Evolutionary conservation across 495 filamentous ascomycete species (phyloP).

Genomic region (Tuber borchii): DNA sequence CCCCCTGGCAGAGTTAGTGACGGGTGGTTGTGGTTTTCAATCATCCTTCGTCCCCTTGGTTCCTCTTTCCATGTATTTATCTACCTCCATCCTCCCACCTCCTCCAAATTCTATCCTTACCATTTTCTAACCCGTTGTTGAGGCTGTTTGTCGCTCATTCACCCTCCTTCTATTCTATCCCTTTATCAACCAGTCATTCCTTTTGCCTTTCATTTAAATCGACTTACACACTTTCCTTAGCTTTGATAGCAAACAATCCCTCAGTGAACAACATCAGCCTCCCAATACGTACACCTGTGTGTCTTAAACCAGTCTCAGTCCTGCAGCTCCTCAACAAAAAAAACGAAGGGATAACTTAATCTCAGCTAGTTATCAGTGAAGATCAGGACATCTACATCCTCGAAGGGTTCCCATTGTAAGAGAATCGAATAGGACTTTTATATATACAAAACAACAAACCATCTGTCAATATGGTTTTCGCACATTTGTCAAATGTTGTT

Average conservation of each 20-base stretch:
- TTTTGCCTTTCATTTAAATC: not conserved
- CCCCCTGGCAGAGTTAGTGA: not conserved
- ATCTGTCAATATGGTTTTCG: constrained; percentile 16
- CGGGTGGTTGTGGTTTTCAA: not conserved
- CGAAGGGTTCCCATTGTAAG: not conserved
- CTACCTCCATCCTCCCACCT: not conserved
- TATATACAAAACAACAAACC: not conserved
- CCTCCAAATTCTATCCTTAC: not conserved
- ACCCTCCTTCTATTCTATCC: not conserved
- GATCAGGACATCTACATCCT: no score
- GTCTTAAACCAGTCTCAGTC: no score
- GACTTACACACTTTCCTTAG: not conserved
- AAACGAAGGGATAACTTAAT: no score
- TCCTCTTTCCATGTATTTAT: not conserved
- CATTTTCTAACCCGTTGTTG: not conserved
- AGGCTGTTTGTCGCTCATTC: not conserved
- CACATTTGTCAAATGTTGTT: constrained; percentile 16
- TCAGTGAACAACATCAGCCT: no score
- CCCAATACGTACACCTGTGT: no score
- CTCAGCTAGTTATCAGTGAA: no score
- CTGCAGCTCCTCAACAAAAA: no score
- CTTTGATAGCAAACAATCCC: not conserved
- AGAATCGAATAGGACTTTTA: not conserved
- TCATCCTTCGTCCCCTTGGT: not conserved
- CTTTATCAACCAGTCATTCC: not conserved